Evolutionary conservation across 202 grass and related monocot genomes (phyloP).

Genomic region (Setaria italica): DNA sequence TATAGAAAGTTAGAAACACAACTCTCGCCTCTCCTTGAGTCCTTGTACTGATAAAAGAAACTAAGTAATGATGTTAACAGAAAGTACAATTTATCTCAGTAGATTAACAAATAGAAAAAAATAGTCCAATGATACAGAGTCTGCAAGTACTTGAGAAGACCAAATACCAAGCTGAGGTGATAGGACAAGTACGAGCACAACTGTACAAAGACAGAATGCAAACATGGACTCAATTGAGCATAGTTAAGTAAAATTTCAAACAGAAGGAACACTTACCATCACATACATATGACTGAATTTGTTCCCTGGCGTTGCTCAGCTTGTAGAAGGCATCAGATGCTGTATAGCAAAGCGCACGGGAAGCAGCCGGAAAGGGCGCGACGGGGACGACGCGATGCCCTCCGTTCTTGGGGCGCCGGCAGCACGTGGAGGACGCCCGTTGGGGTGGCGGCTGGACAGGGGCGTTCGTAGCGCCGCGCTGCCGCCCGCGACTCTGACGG

Average conservation of each 20-base stretch:
- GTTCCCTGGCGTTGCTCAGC: slow-evolving; percentile 66
- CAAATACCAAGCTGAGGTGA: neutral
- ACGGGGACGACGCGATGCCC: no score
- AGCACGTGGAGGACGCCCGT: no score
- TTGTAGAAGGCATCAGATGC: slow-evolving; percentile 74
- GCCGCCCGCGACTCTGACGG: no score
- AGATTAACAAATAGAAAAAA: neutral
- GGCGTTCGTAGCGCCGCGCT: no score
- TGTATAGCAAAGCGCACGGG: slow-evolving; percentile 56
- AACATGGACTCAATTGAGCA: neutral
- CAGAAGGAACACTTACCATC: slow-evolving; percentile 50
- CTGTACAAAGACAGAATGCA: neutral
- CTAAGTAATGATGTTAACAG: neutral
- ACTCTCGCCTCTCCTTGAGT: neutral
- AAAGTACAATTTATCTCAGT: neutral
- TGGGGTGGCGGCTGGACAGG: no score
- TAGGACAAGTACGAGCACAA: neutral
- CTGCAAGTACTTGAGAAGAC: neutral
- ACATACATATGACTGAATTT: slow-evolving; percentile 82
- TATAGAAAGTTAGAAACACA: neutral
- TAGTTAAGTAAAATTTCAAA: neutral
- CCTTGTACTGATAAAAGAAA: neutral
- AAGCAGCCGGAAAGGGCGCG: no score
- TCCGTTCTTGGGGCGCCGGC: no score
- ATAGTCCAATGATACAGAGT: neutral